Base-by-base conservation (phyloP, 805 yeast genomes). In the Nakazawaea sp. region DNA sequence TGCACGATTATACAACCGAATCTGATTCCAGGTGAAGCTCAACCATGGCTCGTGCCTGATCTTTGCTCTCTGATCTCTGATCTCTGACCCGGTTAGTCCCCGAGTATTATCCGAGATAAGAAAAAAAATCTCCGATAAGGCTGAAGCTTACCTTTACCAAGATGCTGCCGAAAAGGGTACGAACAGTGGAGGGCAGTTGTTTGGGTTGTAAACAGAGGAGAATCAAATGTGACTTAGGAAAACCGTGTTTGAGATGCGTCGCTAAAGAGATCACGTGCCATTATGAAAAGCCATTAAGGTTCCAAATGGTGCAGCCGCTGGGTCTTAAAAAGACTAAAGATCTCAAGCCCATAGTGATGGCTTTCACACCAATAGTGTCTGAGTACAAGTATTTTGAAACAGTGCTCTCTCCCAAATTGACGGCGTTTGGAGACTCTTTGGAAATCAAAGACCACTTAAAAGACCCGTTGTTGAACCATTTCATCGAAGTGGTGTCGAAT, bases 141-240 rank as follows among this genome's bases (percentile, higher is more conserved):
- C n/a, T n/a, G n/a, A n/a, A n/a, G n/a, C n/a, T n/a, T n/a, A n/a
- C n/a, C n/a, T n/a, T n/a, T n/a, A 12, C 29, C 20, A 28, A 12
- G 24, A 18, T 19, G 38, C 19, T 30, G 25, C 43, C 45, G 4
- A 51, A 48, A 30, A 40, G 57, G 29, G 27, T 46, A n/a, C 42
- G 58, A 32, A 48, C 52, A 0, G 56, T 52, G 4, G 46, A 43
- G 29, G 55, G 57, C 1, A 45, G 53, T 18, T 70, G 77, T 45
- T 64, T 72, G 66, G 64, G 68, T 12, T 70, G 77, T 43, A 55
- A 70, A 24, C 45, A 55, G n/a, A 53, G 70, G 11, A 63, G 70
- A 36, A 70, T 70, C 45, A 68, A 68, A 45, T 70, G 77, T 48
- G 70, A 68, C 35, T 51, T 67, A 12, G 49, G 47, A 9, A 55